Evolutionary conservation across 1,284 basidiomycete species (phyloP).

Genomic region (Tetrapyrgos nigripes): DNA sequence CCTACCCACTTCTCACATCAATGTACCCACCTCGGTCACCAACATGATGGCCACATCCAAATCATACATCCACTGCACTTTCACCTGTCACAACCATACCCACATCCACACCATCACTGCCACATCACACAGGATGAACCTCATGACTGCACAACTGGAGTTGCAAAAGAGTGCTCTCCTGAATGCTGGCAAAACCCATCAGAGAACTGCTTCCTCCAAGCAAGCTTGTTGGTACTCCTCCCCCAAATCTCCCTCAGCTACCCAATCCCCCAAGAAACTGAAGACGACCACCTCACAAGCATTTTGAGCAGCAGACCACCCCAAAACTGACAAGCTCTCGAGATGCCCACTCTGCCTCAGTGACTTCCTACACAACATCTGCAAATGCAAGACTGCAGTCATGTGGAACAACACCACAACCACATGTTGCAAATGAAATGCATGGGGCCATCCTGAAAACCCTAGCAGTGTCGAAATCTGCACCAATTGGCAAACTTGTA

Average conservation of each 20-base stretch:
- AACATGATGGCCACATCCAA: too few species aligned
- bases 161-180: not conserved
- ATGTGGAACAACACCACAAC: slow-evolving; percentile 7
- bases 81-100: too few species aligned
- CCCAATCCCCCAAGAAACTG: not conserved
- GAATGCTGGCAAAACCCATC: not conserved
- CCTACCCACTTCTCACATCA: too few species aligned
- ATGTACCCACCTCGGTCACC: too few species aligned
- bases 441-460: slow-evolving; percentile 14
- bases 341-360: slow-evolving; percentile 32
- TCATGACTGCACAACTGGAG: not conserved
- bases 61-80: too few species aligned
- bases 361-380: slow-evolving; percentile 21
- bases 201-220: not conserved
- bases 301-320: slow-evolving; percentile 4
- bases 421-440: not conserved
- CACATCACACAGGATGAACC: not conserved
- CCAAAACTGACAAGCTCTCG: not conserved
- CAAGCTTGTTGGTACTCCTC: not conserved
- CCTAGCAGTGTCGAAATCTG: not conserved
- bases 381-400: slow-evolving; percentile 14
- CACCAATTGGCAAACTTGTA: slow-evolving; percentile 1
- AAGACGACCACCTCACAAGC: not conserved
- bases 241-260: not conserved
- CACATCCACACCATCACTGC: too few species aligned